Evolutionary conservation across 2,329 filamentous ascomycete genomes (phyloP).

Genomic region (Zymoseptoria crescenta): DNA sequence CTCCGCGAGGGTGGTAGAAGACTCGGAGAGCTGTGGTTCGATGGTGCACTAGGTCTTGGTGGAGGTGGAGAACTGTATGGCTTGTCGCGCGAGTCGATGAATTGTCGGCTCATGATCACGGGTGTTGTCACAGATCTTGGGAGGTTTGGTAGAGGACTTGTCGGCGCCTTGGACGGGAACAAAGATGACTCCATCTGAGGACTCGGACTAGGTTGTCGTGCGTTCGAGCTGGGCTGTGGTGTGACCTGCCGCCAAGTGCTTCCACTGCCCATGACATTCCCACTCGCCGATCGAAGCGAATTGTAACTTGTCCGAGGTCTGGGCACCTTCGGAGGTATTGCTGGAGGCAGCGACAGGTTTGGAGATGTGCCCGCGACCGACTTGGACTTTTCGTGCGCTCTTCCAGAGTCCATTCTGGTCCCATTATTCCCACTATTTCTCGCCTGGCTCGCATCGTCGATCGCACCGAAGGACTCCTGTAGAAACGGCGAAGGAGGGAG

Average conservation of each 20-base stretch:
- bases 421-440: neutral
- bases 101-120: slow-evolving; percentile 20
- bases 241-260: neutral
- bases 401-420: neutral
- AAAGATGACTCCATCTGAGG: slow-evolving; percentile 19
- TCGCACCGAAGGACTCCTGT: neutral
- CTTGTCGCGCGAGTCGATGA: slow-evolving; percentile 28
- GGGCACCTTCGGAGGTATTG: neutral
- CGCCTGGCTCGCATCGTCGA: neutral
- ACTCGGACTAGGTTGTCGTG: neutral
- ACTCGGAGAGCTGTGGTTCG: slow-evolving; percentile 19
- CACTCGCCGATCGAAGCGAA: neutral
- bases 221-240: neutral
- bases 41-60: slow-evolving; percentile 8
- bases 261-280: neutral
- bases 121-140: slow-evolving; percentile 5
- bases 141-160: slow-evolving; percentile 4
- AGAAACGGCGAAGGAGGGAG: slow-evolving; percentile 9
- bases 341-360: neutral
- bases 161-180: slow-evolving; percentile 13
- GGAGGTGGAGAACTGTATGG: slow-evolving; percentile 19
- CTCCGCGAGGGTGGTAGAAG: slow-evolving; percentile 6
- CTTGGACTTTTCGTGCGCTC: neutral
- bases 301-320: neutral
- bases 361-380: neutral